Evolutionary conservation across 2,329 filamentous ascomycete species (phyloP).

Genomic region (Fusarium sp.): DNA sequence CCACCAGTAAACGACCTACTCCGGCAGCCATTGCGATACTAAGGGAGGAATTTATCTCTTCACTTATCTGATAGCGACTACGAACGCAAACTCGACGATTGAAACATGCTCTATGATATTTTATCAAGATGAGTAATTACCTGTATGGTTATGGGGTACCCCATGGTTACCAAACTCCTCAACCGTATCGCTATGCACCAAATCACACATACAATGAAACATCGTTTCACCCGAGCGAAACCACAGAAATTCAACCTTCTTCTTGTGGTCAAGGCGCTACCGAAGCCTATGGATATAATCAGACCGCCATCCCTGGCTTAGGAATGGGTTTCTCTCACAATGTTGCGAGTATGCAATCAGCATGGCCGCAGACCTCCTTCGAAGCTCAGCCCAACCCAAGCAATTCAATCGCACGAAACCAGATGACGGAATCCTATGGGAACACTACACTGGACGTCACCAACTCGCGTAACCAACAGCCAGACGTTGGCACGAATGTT

Average conservation of each 20-base stretch:
- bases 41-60: not conserved
- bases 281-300: slow-evolving; percentile 41
- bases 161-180: slow-evolving; percentile 37
- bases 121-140: slow-evolving; percentile 45
- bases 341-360: slow-evolving; percentile 27
- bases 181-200: slow-evolving; percentile 31
- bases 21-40: not conserved
- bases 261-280: slow-evolving; percentile 16
- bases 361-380: slow-evolving; percentile 16
- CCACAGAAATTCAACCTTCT: slow-evolving; percentile 3
- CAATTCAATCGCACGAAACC: not conserved
- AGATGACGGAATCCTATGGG: not conserved
- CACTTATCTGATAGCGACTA: not conserved
- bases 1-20: not conserved
- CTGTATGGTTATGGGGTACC: slow-evolving; percentile 42
- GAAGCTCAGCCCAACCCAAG: slow-evolving; percentile 3
- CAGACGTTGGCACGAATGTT: slow-evolving; percentile 10
- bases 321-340: slow-evolving; percentile 43
- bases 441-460: not conserved
- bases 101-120: not conserved
- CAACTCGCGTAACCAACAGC: slow-evolving; percentile 9
- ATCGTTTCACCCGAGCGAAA: slow-evolving; percentile 17
- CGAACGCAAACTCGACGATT: not conserved
- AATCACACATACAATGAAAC: slow-evolving; percentile 23
- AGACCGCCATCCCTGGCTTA: slow-evolving; percentile 49